phyloP scores from a whole-genome alignment of 2,329 filamentous ascomycete species.

The Periglandula ipomoeae region DNA sequence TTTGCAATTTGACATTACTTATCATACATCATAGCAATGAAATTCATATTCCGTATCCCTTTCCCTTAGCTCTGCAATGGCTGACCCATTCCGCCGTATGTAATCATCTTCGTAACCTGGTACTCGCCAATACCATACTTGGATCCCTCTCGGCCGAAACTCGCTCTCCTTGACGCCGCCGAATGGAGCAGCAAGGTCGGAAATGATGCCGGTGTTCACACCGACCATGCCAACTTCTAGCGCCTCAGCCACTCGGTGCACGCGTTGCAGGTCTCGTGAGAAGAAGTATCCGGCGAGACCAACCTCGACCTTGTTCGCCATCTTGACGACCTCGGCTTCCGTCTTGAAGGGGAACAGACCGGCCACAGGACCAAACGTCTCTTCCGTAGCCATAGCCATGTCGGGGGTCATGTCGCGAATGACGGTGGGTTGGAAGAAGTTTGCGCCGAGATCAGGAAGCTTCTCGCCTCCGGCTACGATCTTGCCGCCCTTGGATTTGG shows the following conservation, averaged over 20 bases:
- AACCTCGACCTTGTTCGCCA: conserved; percentile 77
- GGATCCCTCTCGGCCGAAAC: conserved; percentile 71
- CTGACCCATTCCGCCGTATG: conserved; percentile 46
- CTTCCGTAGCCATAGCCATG: conserved; percentile 78
- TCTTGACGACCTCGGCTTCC: conserved; percentile 75
- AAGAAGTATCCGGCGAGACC: conserved; percentile 95
- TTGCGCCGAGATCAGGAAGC: conserved; percentile 63
- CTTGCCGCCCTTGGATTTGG: conserved; percentile 65
- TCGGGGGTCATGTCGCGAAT: conserved; percentile 76
- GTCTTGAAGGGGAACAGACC: conserved; percentile 82
- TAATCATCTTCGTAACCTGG: conserved; percentile 58
- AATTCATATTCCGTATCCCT: not conserved
- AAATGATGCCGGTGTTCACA: conserved; percentile 65
- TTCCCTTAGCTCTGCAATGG: conserved; percentile 42
- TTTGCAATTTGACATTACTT: not conserved
- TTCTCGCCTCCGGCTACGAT: conserved; percentile 67
- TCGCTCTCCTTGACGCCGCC: conserved; percentile 77
- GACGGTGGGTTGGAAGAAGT: conserved; percentile 88
- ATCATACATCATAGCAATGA: not conserved
- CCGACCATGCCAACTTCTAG: conserved; percentile 84
- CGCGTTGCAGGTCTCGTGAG: conserved; percentile 52
- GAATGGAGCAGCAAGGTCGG: conserved; percentile 53
- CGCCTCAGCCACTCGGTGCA: conserved; percentile 54
- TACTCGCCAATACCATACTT: conserved; percentile 73
- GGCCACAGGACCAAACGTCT: conserved; percentile 93